Percentiles rank a stretch among this genome's conserved stretches.
phyloP scores from a whole-genome alignment of 2,329 filamentous ascomycete species.

The Ceratocystis eucalypticola region DNA sequence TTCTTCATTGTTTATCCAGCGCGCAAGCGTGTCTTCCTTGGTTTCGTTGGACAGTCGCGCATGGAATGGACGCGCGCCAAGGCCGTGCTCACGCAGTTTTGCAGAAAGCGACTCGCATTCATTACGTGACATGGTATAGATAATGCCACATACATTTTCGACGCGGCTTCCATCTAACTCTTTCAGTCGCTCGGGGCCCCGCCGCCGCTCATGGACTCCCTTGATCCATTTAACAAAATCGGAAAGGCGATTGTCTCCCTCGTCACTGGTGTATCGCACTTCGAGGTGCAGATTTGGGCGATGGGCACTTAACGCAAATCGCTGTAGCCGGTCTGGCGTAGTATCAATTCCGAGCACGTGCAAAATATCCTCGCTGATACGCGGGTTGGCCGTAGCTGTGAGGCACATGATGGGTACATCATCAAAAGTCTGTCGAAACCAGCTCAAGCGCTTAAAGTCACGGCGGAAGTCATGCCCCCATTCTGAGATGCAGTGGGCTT shows the following conservation, averaged over 20 bases:
- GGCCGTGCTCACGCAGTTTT: slow-evolving; percentile 51
- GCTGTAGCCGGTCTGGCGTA: slow-evolving; percentile 44
- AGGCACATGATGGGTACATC: slow-evolving; percentile 83
- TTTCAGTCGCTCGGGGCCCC: slow-evolving; percentile 41
- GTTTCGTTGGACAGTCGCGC: slow-evolving; percentile 52
- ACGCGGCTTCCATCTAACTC: slow-evolving; percentile 47
- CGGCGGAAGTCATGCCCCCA: slow-evolving; percentile 97
- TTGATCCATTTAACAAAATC: slow-evolving; percentile 68
- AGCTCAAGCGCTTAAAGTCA: slow-evolving; percentile 74
- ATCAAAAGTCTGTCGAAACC: slow-evolving; percentile 71
- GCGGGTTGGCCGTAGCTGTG: slow-evolving; percentile 76
- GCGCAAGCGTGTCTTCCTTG: slow-evolving; percentile 56
- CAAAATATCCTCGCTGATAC: slow-evolving; percentile 73
- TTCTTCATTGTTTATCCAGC: slow-evolving; percentile 58
- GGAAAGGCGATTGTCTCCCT: slow-evolving; percentile 55
- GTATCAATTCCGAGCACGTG: slow-evolving; percentile 55
- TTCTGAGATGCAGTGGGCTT: slow-evolving; percentile 94
- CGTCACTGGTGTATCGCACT: slow-evolving; percentile 67
- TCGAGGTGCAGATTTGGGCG: slow-evolving; percentile 84
- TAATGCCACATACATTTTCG: slow-evolving; percentile 60
- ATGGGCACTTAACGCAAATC: slow-evolving; percentile 72
- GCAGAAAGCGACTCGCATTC: slow-evolving; percentile 61
- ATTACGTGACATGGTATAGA: slow-evolving; percentile 62
- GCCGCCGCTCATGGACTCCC: slow-evolving; percentile 55
- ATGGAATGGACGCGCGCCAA: slow-evolving; percentile 63